Evolutionary conservation across 768 basidiomycete genomes (phyloP).

Genomic region (Omphalotus guepiniiformis): DNA sequence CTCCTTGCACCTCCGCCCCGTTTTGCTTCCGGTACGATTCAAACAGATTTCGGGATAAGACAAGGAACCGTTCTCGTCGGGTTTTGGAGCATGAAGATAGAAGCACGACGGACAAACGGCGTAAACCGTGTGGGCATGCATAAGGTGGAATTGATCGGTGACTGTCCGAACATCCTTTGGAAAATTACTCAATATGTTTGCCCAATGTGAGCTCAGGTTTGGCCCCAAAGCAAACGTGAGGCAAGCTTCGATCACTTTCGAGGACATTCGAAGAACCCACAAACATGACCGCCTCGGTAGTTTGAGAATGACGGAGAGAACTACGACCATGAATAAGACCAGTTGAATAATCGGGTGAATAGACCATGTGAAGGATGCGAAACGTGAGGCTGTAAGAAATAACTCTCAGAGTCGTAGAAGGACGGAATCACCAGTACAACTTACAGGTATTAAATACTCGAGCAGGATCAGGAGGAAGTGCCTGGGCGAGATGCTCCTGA

Average conservation of each 20-base stretch:
- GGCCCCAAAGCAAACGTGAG: background rate
- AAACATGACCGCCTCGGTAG: background rate
- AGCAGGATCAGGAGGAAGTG: no score
- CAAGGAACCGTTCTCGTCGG: no score
- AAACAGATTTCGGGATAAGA: background rate
- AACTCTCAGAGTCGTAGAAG: no score
- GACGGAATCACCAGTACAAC: no score
- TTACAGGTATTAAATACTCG: no score
- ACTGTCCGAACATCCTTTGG: background rate
- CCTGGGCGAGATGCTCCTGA: no score
- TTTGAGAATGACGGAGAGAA: background rate
- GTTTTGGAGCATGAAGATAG: background rate
- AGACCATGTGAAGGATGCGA: no score
- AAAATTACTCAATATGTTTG: background rate
- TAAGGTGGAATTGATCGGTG: background rate
- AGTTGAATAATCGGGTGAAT: background rate
- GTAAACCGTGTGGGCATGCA: background rate
- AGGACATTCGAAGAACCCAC: background rate
- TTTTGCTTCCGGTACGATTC: background rate
- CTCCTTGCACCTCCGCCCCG: background rate
- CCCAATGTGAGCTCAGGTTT: background rate
- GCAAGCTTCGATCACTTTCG: background rate
- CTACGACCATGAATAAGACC: background rate
- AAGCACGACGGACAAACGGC: background rate
- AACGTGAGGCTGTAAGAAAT: no score